phyloP scores from a whole-genome alignment of 2,329 filamentous ascomycete species.

The Xylariaceae sp. region DNA sequence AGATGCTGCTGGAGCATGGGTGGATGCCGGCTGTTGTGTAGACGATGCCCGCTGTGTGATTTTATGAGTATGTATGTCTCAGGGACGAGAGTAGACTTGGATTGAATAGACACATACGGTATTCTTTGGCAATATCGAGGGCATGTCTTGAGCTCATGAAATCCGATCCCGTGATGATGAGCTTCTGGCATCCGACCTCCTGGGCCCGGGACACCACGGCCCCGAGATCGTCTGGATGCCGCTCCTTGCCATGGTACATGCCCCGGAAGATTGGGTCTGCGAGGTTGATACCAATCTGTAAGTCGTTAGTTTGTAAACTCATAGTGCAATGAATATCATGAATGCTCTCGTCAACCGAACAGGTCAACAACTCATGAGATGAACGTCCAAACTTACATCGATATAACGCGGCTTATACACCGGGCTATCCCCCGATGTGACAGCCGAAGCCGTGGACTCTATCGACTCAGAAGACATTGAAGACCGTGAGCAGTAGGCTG shows the following conservation, averaged over 20 bases:
- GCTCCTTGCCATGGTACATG: constrained; percentile 71
- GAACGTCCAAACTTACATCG: constrained; percentile 46
- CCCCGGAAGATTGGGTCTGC: constrained; percentile 88
- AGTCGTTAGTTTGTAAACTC: constrained; percentile 2
- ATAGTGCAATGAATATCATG: background rate
- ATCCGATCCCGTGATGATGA: constrained; percentile 92
- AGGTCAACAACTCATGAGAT: background rate
- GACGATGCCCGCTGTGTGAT: constrained; percentile 58
- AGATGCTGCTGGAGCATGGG: constrained; percentile 78
- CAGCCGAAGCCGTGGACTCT: constrained; percentile 19
- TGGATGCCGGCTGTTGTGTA: constrained; percentile 93
- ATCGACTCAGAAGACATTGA: constrained; percentile 27
- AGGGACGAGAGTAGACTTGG: background rate
- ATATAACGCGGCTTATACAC: constrained; percentile 51
- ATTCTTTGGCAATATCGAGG: constrained; percentile 64
- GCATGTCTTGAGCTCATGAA: constrained; percentile 72
- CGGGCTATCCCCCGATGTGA: constrained; percentile 13
- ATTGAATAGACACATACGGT: constrained; percentile 52
- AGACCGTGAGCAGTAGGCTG: constrained; percentile 15
- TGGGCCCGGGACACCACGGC: constrained; percentile 74
- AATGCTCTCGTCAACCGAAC: background rate
- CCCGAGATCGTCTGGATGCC: constrained; percentile 66
- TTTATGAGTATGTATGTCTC: constrained; percentile 3
- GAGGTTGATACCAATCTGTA: constrained; percentile 86
- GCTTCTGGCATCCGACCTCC: constrained; percentile 75